Base-by-base conservation (phyloP, 2,329 filamentous ascomycete species). In the Hyphodiscus sp. region DNA sequence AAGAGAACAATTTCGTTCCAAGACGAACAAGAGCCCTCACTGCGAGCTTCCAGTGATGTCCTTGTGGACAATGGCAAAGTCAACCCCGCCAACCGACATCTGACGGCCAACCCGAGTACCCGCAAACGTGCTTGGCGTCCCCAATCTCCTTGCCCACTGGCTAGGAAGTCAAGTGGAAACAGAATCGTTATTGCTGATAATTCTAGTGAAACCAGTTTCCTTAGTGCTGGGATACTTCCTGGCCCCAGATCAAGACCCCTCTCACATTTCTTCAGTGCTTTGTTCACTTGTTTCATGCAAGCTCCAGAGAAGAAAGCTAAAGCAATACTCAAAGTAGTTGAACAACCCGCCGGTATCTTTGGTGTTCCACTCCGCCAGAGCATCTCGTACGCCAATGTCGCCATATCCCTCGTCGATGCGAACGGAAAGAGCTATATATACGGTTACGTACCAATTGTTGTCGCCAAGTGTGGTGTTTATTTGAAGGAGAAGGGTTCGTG, bases 331-430 rank as follows among this genome's bases (percentile, higher is more conserved):
- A 23, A 49, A 49, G 44, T 49, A 67, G 61, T 49, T 55, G 62
- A 62, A 49, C 61, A 58, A 52, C 74, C 80, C 4, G 82, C 83
- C 56, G 91, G 91, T 61, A 97, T 99, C 59, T 99, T 99, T 69
- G 94, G 94, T 50, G 85, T 99, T 33, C 91, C 94, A 41, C 79
- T 99, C 54, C 89, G 91, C 64, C 85, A 91, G 67, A 97, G 92
- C 73, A 97, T 99, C 70, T 88, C 87, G 56, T 97, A 99, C 70
- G 94, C 94, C 55, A 99, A 97, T 68, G 94, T 99, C 56, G 94
- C 94, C 59, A 99, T 99, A 66, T 97, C 92, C 20, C 81, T 99
- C 26, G 88, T 94, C 61, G 91, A 97, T 68, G 89, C 92, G 61
- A 81, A 94, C 61, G 92, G 92, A 30, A 84, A 94, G 70, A 96